These are phyloP conservation scores for Podospora comata DNA, from an alignment of 495 filamentous ascomycete species.

Conservation along the genomic window DNA sequence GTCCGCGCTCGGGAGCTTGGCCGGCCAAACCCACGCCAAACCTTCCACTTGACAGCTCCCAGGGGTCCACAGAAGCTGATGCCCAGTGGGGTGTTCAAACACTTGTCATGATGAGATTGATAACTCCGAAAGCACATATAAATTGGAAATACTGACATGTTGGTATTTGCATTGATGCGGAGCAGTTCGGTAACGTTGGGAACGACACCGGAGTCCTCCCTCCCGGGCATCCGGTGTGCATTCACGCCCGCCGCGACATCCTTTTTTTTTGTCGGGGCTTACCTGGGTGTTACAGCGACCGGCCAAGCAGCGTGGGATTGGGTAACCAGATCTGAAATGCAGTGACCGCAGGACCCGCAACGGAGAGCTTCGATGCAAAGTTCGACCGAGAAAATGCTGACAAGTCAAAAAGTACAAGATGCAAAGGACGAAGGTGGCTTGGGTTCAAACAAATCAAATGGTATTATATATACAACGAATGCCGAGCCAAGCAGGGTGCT, in stretches of 20 bases:
- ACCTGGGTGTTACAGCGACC: slow-evolving; percentile 1
- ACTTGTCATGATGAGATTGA: background rate
- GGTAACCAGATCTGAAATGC: background rate
- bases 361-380: background rate
- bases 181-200: background rate
- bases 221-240: background rate
- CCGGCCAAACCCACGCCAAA: slow-evolving; percentile 11
- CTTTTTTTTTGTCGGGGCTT: background rate
- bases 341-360: background rate
- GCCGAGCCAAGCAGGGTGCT: background rate
- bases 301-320: background rate
- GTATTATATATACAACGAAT: slow-evolving; percentile 12
- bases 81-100: slow-evolving; percentile 2
- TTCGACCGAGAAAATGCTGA: background rate
- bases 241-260: background rate
- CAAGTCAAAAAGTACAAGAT: background rate
- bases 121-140: background rate
- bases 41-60: slow-evolving; percentile 12
- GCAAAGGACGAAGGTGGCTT: background rate
- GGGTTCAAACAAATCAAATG: background rate
- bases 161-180: background rate
- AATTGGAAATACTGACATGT: background rate
- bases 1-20: slow-evolving; percentile 18
- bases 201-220: background rate
- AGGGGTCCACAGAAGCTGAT: slow-evolving; percentile 6